Conservation (phyloP, 768 basidiomycete species). For the Suillus spraguei region DNA sequence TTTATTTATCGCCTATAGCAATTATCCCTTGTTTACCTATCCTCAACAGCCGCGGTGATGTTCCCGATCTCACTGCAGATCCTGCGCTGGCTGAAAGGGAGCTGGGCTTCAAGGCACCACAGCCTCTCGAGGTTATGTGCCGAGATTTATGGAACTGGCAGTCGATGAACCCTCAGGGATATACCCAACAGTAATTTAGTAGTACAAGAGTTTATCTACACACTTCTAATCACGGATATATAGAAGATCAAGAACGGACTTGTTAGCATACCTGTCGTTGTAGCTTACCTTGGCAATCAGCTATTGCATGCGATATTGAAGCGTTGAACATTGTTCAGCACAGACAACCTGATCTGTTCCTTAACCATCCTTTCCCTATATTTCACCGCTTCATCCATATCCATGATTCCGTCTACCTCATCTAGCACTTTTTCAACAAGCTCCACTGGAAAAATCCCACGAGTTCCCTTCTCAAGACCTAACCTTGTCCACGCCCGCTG, state of each 20-base stretch:
- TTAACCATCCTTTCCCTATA: constrained; percentile 35
- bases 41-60: constrained; percentile 77
- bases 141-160: constrained; percentile 99
- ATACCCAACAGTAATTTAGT: constrained; percentile 37
- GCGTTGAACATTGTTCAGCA: constrained; percentile 44
- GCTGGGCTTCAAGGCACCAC: constrained; percentile 86
- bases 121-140: constrained; percentile 90
- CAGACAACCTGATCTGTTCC: constrained; percentile 40
- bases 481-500: constrained; percentile 47
- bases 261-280: constrained; percentile 5
- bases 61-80: constrained; percentile 95
- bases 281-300: constrained; percentile 1
- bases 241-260: constrained; percentile 1
- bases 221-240: constrained; percentile 26
- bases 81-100: constrained; percentile 90
- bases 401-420: constrained; percentile 42
- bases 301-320: constrained; percentile 56
- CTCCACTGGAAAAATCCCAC: constrained; percentile 30
- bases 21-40: constrained; percentile 9
- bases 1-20: constrained; percentile 12
- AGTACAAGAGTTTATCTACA: constrained; percentile 16
- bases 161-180: constrained; percentile 86
- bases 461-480: constrained; percentile 30
- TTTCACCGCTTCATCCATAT: constrained; percentile 37
- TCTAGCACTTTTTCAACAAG: constrained; percentile 44